Conservation (phyloP, 2,329 filamentous ascomycete genomes). For the Colletotrichum australisinense region DNA sequence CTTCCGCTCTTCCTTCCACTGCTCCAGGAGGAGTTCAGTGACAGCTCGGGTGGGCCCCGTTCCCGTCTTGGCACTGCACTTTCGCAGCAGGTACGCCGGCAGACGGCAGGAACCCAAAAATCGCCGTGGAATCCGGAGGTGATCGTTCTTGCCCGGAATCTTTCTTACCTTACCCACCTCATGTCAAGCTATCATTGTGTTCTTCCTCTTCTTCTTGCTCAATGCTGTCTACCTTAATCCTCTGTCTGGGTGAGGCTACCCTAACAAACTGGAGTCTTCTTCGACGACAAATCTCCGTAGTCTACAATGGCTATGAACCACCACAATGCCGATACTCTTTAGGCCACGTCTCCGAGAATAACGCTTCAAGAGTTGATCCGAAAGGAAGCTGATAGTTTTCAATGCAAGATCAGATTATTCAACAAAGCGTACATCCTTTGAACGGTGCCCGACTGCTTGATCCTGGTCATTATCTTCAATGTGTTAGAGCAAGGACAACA, state of each 20-base stretch:
- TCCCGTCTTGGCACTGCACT: constrained; percentile 30
- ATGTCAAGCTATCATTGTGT: not conserved
- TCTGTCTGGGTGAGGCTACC: not conserved
- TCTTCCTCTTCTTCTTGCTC: not conserved
- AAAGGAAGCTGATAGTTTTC: not conserved
- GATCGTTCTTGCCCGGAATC: not conserved
- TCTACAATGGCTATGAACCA: not conserved
- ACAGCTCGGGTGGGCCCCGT: constrained; percentile 15
- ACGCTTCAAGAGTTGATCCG: not conserved
- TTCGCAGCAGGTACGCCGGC: constrained; percentile 2
- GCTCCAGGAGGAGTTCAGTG: not conserved
- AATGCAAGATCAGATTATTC: not conserved
- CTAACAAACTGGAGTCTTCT: not conserved
- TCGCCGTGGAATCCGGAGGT: not conserved
- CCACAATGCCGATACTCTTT: not conserved
- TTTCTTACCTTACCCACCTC: not conserved
- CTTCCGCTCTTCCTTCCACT: not conserved
- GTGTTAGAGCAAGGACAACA: too few relatives aligned
- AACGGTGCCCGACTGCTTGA: not conserved
- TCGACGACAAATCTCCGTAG: not conserved
- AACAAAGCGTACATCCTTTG: not conserved
- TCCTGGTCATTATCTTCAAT: too few relatives aligned
- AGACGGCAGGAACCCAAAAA: not conserved
- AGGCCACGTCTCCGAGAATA: not conserved
- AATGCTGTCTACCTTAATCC: not conserved